Evolutionary conservation across 169 alveolate genomes (phyloP).

Genomic region (Cryptosporidium bovis): DNA sequence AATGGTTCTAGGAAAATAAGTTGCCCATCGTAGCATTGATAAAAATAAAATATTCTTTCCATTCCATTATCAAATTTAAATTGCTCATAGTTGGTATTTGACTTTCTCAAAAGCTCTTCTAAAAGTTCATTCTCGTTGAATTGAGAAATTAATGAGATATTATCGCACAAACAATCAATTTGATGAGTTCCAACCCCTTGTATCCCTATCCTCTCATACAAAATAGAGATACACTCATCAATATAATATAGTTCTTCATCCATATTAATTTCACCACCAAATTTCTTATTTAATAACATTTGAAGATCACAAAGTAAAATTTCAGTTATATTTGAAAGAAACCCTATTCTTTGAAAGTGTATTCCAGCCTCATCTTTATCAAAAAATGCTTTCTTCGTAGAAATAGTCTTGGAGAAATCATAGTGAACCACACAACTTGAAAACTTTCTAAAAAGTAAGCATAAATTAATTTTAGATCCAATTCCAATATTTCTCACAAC

Average conservation of each 20-base stretch:
- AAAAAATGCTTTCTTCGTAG: slow-evolving; percentile 4
- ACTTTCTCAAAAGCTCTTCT: slow-evolving; percentile 18
- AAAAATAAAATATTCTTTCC: slow-evolving; percentile 36
- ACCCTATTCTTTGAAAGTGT: slow-evolving; percentile 64
- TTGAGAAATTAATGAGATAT: background rate
- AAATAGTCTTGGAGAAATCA: background rate
- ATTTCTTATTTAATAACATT: slow-evolving; percentile 32
- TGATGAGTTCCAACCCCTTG: slow-evolving; percentile 11
- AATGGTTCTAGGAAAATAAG: slow-evolving; percentile 50
- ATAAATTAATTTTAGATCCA: slow-evolving; percentile 31
- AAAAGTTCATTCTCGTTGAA: slow-evolving; percentile 29
- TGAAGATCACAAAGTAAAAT: slow-evolving; percentile 22
- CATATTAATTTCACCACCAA: background rate
- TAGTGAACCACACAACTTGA: slow-evolving; percentile 18
- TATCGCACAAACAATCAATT: background rate
- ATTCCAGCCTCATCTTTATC: slow-evolving; percentile 26
- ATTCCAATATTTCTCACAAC: slow-evolving; percentile 2
- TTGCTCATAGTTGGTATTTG: background rate
- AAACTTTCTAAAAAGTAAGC: slow-evolving; percentile 43
- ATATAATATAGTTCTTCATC: slow-evolving; percentile 19
- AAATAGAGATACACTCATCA: slow-evolving; percentile 59
- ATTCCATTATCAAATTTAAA: background rate
- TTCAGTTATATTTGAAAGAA: slow-evolving; percentile 5
- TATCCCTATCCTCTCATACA: background rate
- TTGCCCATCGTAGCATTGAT: slow-evolving; percentile 66